A percentile compares a stretch with the other conserved stretches of the same genome.
These are phyloP conservation scores for Rhazya stricta DNA, from an alignment of 257 asterid species.

Conservation along the genomic window DNA sequence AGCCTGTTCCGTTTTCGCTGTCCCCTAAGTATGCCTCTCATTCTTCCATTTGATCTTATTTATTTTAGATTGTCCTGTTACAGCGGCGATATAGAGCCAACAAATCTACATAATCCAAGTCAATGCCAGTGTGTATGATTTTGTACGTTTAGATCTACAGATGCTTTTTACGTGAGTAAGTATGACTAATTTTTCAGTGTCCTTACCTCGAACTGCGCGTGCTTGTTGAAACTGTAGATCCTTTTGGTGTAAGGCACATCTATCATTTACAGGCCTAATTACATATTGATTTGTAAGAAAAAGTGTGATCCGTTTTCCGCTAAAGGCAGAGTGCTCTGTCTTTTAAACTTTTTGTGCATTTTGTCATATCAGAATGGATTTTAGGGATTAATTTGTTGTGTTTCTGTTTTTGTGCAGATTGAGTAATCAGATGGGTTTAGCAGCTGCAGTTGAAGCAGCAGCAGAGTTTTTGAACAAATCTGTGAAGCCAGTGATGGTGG, in stretches of 20 bases:
- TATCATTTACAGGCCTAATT: not conserved
- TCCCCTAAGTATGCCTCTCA: conserved; percentile 47
- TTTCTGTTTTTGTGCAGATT: conserved; percentile 26
- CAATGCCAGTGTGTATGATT: not conserved
- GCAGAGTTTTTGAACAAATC: conserved; percentile 68
- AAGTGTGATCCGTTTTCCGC: not conserved
- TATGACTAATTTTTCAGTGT: not conserved
- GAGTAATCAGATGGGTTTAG: conserved; percentile 64
- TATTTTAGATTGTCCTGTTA: not conserved
- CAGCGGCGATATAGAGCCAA: not conserved
- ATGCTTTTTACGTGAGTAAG: not conserved
- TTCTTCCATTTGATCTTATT: not conserved
- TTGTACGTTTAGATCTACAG: not conserved
- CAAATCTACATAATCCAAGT: not conserved
- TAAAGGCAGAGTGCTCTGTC: not conserved
- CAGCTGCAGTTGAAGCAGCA: conserved; percentile 73
- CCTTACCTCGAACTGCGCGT: not conserved
- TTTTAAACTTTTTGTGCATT: not conserved
- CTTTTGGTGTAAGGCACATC: not conserved
- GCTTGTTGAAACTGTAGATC: not conserved
- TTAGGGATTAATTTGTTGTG: not conserved
- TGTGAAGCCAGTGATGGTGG: conserved; percentile 86
- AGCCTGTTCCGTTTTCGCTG: conserved; percentile 67
- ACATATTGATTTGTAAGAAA: not conserved
- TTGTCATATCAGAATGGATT: not conserved